Percentiles rank a stretch among this genome's conserved stretches.
Conservation (phyloP, 768 basidiomycete genomes). For the Serendipita indica region DNA sequence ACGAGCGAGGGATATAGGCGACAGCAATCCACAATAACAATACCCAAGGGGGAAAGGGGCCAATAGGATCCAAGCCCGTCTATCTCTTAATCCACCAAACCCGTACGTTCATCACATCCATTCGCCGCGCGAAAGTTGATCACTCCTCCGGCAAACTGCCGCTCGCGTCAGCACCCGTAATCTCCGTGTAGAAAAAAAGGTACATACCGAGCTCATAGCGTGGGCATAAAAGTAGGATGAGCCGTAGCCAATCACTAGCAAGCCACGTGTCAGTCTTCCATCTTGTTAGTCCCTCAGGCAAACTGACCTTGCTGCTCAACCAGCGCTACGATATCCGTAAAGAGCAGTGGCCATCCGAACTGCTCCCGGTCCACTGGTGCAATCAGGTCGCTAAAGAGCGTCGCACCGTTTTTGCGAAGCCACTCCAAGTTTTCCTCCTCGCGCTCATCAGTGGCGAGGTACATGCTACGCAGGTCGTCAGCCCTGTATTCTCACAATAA, state of each 20-base stretch:
- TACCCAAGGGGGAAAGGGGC: too few relatives aligned
- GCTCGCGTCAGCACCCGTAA: neutral
- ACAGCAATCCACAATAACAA: too few relatives aligned
- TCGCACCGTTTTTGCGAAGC: constrained; percentile 13
- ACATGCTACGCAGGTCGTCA: constrained; percentile 13
- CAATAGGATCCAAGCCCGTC: too few relatives aligned
- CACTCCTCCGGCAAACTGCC: neutral
- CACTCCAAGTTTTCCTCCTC: constrained; percentile 13
- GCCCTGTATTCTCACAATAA: neutral
- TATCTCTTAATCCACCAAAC: too few relatives aligned
- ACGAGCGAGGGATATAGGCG: too few relatives aligned
- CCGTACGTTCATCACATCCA: too few relatives aligned
- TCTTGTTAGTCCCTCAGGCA: neutral
- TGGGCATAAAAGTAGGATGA: constrained; percentile 28
- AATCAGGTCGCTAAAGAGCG: constrained; percentile 15
- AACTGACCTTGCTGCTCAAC: constrained; percentile 9
- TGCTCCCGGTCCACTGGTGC: constrained; percentile 10
- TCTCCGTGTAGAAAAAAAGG: neutral
- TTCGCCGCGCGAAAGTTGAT: neutral
- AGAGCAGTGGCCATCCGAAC: constrained; percentile 10
- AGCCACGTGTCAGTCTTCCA: too few relatives aligned
- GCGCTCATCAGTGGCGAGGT: constrained; percentile 18
- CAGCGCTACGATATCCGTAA: constrained; percentile 8
- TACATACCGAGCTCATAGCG: constrained; percentile 25
- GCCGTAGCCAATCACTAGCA: constrained; percentile 22